A percentile compares a stretch with the other conserved stretches of the same genome.
Conservation (phyloP, 2,329 filamentous ascomycete genomes). For the Diaporthe sp. region DNA sequence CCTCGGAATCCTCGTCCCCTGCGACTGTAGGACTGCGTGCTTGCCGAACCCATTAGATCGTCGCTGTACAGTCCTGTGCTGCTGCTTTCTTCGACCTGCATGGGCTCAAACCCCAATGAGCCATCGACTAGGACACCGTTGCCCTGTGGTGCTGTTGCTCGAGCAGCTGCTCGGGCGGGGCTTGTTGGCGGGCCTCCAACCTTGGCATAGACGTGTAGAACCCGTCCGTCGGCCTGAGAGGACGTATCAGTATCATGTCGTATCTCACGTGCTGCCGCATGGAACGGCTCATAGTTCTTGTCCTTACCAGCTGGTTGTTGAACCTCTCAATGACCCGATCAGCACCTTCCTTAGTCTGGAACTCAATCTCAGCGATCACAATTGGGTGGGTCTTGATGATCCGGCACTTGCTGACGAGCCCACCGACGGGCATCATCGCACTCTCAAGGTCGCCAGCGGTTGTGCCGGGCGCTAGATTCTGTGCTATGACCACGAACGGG, state of each 20-base stretch:
- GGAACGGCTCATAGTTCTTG: background rate
- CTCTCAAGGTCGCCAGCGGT: constrained; percentile 86
- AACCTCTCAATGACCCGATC: constrained; percentile 81
- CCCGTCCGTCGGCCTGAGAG: constrained; percentile 74
- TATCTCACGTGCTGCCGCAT: background rate
- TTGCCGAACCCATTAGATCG: constrained; percentile 46
- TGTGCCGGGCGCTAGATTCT: constrained; percentile 85
- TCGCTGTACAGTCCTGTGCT: constrained; percentile 64
- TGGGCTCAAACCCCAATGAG: constrained; percentile 61
- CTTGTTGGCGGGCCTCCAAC: constrained; percentile 52
- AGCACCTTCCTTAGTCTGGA: constrained; percentile 77
- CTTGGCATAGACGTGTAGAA: constrained; percentile 80
- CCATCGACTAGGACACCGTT: constrained; percentile 62
- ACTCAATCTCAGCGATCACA: constrained; percentile 82
- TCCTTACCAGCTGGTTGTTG: constrained; percentile 80
- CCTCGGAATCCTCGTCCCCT: constrained; percentile 33
- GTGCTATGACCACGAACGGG: constrained; percentile 77
- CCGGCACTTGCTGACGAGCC: constrained; percentile 73
- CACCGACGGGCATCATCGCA: constrained; percentile 81
- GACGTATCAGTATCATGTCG: background rate
- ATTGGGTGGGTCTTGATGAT: constrained; percentile 76
- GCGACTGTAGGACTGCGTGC: constrained; percentile 20
- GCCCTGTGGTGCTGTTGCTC: constrained; percentile 40
- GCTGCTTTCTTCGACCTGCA: constrained; percentile 48
- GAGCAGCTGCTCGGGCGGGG: constrained; percentile 45